Evolutionary conservation across 257 asterid genomes (phyloP), one percentile per base, ranked within the genome.

Genomic region (Plantago ovata): DNA sequence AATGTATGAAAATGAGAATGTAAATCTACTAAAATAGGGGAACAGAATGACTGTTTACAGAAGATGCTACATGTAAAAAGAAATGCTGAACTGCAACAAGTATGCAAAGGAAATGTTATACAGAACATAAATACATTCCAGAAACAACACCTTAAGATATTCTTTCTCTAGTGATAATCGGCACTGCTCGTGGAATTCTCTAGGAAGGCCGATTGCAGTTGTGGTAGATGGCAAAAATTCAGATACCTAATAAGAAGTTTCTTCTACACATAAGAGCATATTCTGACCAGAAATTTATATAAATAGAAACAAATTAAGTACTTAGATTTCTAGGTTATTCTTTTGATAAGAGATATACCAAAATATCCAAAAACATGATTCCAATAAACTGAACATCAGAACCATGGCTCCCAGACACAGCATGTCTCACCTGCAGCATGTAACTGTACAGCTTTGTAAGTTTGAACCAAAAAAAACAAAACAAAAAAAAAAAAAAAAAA

Each of bases 171-270:
- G 65, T 19, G 95, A 92, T 60, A 67, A 74, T 53, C 81, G 80
- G 71, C 98, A 92, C 67, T 77, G 86, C 68, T 88, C 86, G 43
- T 92, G 98, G 69, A 84, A 92, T 76, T 92, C 98, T 65, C 89
- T 84, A 32, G 98, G 95, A 77, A 88, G 95, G 64, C 97, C 95
- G 97, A 92, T 77, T 41, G 92, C 94, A 65, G 85, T 74, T 48
- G 95, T 70, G 61, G 97, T 84, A 65, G 95, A 77, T 36, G 94
- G 98, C 62, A 95, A 83, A 79, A 88, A 88, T 77, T 92, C 98
- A 69, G 98, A 92, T 53, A 92, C 94, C 98, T 91, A 54, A 20
- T 33, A 16, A 53, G 58, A 47, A 33, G 53, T 24, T 69, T 50
- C 56, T 57, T 49, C 41, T 13, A 50, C 21, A 15, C 33, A 58